Evolutionary conservation across 179 eudicot genomes (phyloP).

Genomic region (Pouteria campechiana): DNA sequence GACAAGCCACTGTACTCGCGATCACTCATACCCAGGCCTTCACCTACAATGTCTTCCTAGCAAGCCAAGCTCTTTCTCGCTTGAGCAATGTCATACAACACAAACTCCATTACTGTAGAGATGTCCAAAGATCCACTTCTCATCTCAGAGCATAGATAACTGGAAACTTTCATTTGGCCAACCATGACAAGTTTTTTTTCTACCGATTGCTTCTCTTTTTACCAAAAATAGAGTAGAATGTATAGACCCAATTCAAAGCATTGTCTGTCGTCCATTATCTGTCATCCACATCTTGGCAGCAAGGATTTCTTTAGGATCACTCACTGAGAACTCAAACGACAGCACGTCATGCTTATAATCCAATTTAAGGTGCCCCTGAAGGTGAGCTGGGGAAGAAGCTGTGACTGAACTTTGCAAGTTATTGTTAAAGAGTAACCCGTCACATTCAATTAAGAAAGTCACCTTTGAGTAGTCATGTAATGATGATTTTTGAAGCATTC

Average conservation of each 20-base stretch:
- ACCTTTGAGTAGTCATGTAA: slow-evolving; percentile 38
- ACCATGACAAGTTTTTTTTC: slow-evolving; percentile 48
- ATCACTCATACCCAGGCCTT: slow-evolving; percentile 4
- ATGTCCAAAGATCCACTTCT: slow-evolving; percentile 29
- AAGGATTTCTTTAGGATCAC: slow-evolving; percentile 42
- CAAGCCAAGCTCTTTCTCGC: slow-evolving; percentile 34
- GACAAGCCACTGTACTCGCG: slow-evolving; percentile 25
- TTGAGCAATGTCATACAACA: slow-evolving; percentile 53
- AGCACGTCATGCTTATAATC: slow-evolving; percentile 61
- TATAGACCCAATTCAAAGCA: slow-evolving; percentile 66
- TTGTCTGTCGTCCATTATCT: slow-evolving; percentile 66
- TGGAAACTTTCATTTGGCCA: slow-evolving; percentile 85
- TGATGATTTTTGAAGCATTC: slow-evolving; percentile 28
- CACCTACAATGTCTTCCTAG: slow-evolving; percentile 30
- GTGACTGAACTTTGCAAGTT: slow-evolving; percentile 10
- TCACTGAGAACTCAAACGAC: slow-evolving; percentile 50
- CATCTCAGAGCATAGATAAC: slow-evolving; percentile 47
- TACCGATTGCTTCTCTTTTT: slow-evolving; percentile 55
- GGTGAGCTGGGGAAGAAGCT: slow-evolving; percentile 66
- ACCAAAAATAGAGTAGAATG: slow-evolving; percentile 57
- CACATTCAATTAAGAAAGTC: slow-evolving; percentile 3
- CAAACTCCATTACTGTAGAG: slow-evolving; percentile 67
- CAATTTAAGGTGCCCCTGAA: slow-evolving; percentile 57
- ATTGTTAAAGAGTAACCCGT: slow-evolving; percentile 8
- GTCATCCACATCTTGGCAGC: slow-evolving; percentile 73